Evolutionary conservation across 2,329 filamentous ascomycete genomes (phyloP), one percentile per base, ranked within the genome.

Genomic region (Exophiala sp.): DNA sequence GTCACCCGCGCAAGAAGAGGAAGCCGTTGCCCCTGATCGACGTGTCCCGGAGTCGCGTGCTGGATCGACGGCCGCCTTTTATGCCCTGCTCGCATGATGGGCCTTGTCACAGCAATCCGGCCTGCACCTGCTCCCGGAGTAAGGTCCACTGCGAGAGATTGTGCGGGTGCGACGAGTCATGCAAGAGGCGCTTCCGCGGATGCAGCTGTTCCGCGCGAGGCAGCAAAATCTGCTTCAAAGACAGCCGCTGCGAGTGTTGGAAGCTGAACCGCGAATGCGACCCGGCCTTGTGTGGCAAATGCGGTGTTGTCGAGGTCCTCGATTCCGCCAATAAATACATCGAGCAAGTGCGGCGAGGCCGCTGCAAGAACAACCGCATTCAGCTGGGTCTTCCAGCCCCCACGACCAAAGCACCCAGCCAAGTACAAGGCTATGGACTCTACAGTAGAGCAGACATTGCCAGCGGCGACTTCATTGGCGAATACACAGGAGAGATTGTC

Each of bases 401-500:
- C 2, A 79, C 88, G 0, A 67, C 87, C 2, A 71, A 89, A 3
- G 88, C 86, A 2, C 74, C 82, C 46, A 89, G 85, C 40, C 79
- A 81, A 53, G 57, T 63, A 2, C 59, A 60, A 43, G 87, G 87
- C 0, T 88, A 88, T 56, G 88, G 87, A 0, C 72, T 93, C 0
- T 91, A 85, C 62, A 76, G 83, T 1, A 83, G 81, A 2, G 82
- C 88, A 61, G 72, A 80, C 47, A 81, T 88, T 53, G 70, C 71
- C 2, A 74, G 78, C 52, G 80, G 83, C 45, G 82, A 86, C n/a
- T 91, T 86, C 58, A 74, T 93, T 14, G 84, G 86, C 24, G 88
- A 93, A 64, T 93, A 93, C 64, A 81, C 81, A 1, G 88, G 88
- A 40, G 88, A 93, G 64, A 73, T 88, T 9, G 83, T 91, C 50